Evolutionary conservation across 345 rosid genomes (phyloP), one percentile per base, ranked within the genome.

Genomic region (Clarkia xantiana): DNA sequence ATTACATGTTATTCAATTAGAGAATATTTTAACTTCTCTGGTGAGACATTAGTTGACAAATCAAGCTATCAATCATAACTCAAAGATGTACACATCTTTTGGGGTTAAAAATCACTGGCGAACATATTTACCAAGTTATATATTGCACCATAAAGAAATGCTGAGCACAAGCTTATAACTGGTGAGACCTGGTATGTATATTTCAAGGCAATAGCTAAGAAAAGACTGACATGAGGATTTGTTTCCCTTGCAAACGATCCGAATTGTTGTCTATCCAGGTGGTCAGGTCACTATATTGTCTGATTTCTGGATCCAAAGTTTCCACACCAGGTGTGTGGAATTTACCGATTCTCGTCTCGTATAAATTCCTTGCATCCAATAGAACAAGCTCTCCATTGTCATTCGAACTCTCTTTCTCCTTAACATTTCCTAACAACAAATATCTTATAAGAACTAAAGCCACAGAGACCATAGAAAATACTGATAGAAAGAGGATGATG

Each of bases 301-400:
- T 79, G 69, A 81, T 86, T 53, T 56, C 65, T 9, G 96, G 96
- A 68, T 79, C 94, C 62, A 91, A 67, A 25, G 96, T 86, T 63
- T 83, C 84, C 52, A 81, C 81, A 63, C 36, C 48, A n/a, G 78
- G 75, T 45, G 65, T 61, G 46, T 67, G 55, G 17, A 91, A 86
- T 72, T 83, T 91, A 54, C 96, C 94, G 19, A 91, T 83, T 68
- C 96, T 79, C 3, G 96, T 86, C 72, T 91, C 94, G 12, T 91
- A 86, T 52, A 86, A 62, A 62, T 91, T 91, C 55, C 98, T 84
- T 0, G 93, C 98, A 63, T 86, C 98, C 64, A 91, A 69, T 43
- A 91, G 69, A 66, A 91, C 79, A 57, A 79, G 53, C 23, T 69
- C 64, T 63, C 62, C 71, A 60, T 51, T 62, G 14, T 71, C 68